Evolutionary conservation across 306 rosid species (phyloP).

Genomic region (Malus sylvestris): DNA sequence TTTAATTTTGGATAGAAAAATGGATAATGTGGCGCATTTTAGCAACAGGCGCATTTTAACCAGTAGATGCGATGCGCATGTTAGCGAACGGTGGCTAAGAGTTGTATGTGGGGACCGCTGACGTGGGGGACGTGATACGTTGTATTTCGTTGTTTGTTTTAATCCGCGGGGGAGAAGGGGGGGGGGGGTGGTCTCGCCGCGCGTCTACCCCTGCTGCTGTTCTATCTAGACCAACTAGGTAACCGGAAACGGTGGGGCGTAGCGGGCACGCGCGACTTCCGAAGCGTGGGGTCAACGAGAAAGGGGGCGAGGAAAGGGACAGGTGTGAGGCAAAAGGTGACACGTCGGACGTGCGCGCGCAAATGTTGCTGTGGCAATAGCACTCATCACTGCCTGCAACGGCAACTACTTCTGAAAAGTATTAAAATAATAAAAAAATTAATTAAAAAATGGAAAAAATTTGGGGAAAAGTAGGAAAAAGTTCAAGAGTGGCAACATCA

Average conservation of each 20-base stretch:
- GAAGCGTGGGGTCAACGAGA: slow-evolving; percentile 35
- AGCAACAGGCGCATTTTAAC: background rate
- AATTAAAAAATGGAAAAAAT: background rate
- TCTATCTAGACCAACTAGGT: slow-evolving; percentile 16
- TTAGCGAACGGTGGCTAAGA: background rate
- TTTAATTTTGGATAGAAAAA: background rate
- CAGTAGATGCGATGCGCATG: background rate
- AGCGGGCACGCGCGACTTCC: slow-evolving; percentile 2
- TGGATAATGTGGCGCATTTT: background rate
- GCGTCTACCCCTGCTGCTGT: slow-evolving; percentile 24
- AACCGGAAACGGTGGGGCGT: slow-evolving; percentile 11
- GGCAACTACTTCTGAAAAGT: slow-evolving; percentile 16
- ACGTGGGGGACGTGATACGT: background rate
- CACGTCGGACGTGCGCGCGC: slow-evolving; percentile 76
- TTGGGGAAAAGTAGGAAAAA: background rate
- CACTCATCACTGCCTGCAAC: slow-evolving; percentile 28
- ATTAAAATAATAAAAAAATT: background rate
- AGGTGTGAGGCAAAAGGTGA: slow-evolving; percentile 62
- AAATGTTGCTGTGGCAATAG: slow-evolving; percentile 68
- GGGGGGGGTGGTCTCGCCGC: background rate
- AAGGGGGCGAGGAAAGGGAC: slow-evolving; percentile 30
- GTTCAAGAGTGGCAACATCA: slow-evolving; percentile 15
- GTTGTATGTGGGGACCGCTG: background rate
- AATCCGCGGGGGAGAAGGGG: slow-evolving; percentile 9
- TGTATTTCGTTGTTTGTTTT: too few relatives aligned